Evolutionary conservation across 2,329 filamentous ascomycete genomes (phyloP), one percentile per base, ranked within the genome.

Genomic region (Fusarium lyarnte): DNA sequence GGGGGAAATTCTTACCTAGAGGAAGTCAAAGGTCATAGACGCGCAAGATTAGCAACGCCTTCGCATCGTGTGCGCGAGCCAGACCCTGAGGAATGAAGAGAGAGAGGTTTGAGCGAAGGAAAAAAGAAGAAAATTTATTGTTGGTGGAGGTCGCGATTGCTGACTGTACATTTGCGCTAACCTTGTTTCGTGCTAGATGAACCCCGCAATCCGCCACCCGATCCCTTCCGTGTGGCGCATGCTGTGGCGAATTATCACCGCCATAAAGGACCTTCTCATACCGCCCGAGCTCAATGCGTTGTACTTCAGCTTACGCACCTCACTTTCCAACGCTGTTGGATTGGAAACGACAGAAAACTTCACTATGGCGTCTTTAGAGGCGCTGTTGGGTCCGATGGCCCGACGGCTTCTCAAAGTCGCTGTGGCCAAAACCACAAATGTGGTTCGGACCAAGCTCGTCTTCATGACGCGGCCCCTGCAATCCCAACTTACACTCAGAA

Each of bases 321-420:
- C 46, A 70, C 63, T 66, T 42, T 70, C 64, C 73, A 75, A 75
- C 65, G 55, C 41, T 33, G 58, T 73, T 72, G 64, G 64, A 67
- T 61, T 17, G 62, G 45, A 71, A 74, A 45, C 66, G 69, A 72
- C 63, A 66, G 76, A 70, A 72, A 75, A 68, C 64, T 69, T 74
- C 80, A 85, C 73, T 73, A 90, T 90, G 88, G 85, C 85, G 82
- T 85, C 87, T 79, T 80, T 82, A 79, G 87, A 86, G 84, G 87
- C 86, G 82, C 83, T 89, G 80, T 88, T 85, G 87, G 88, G 85
- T 77, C 86, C 87, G 66, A 83, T 84, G 79, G 85, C 87, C 82
- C 81, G 89, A 79, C 86, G 87, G 79, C 81, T 87, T 75, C 82
- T 89, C 76, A 85, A 87, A 78, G 84, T 83, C 74, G 85, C 87